These are phyloP conservation scores for Exophiala spinifera DNA, from an alignment of 2,329 filamentous ascomycete species.

Conservation along the genomic window DNA sequence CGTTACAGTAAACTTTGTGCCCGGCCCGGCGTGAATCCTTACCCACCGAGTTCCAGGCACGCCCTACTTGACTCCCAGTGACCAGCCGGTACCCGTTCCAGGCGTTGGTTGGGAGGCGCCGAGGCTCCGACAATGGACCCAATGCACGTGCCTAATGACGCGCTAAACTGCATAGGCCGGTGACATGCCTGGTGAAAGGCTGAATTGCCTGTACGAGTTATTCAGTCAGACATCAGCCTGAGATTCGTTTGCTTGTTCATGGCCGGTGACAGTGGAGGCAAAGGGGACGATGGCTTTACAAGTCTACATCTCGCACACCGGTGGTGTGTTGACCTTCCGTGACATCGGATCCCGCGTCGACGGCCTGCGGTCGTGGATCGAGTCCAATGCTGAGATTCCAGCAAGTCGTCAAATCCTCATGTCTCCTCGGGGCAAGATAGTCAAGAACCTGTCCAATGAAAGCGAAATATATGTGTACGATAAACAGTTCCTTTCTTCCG, in stretches of 20 bases:
- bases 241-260: background rate
- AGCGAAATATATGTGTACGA: constrained; percentile 92
- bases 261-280: constrained; percentile 7
- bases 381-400: constrained; percentile 69
- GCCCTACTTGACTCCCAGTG: no score
- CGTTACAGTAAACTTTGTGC: background rate
- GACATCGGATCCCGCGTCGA: constrained; percentile 54
- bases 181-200: background rate
- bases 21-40: background rate
- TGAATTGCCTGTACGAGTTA: background rate
- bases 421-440: constrained; percentile 77
- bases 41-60: no score
- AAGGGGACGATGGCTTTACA: constrained; percentile 68
- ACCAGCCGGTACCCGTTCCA: background rate
- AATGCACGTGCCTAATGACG: background rate
- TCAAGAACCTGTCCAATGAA: constrained; percentile 65
- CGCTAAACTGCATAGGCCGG: background rate
- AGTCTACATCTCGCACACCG: constrained; percentile 89
- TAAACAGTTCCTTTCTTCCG: constrained; percentile 62
- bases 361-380: constrained; percentile 78
- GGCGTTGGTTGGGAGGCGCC: background rate
- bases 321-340: constrained; percentile 63
- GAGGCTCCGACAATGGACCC: background rate
- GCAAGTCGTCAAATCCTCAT: constrained; percentile 79
- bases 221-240: background rate